Base-by-base conservation (phyloP, 2,329 filamentous ascomycete species). In the Onygenales sp. region DNA sequence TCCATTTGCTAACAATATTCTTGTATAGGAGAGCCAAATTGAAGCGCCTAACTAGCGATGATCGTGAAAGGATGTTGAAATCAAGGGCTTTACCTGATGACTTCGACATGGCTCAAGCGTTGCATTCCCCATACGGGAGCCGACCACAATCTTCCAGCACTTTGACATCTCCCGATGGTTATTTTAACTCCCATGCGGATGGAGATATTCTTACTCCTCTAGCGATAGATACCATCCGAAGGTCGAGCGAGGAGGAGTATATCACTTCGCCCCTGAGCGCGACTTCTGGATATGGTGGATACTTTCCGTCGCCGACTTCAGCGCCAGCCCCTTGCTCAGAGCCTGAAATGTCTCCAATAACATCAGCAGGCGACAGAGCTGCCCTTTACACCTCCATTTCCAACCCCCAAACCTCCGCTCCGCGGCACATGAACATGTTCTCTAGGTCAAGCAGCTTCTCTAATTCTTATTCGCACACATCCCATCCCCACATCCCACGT, bases 51-150 rank as follows among this genome's bases (percentile, higher is more conserved):
- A 81, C 78, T 50, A 79, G 74, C 58, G 80, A 83, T 59, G 80
- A 83, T 61, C 78, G 79, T 51, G 80, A 83, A 61, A 73, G 79
- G 40, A 79, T 83, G 74, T 74, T 82, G 67, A 77, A 78, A 63
- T 82, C 80, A 36, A 70, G 80, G 65, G 79, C 78, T 8, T 66
- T 83, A 36, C 80, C 80, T 9, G 79, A 81, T 52, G 74, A 80
- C 61, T 83, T 83, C 59, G 79, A 83, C 62, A 81, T 80, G 62
- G 75, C 76, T 39, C 77, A 80, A 63, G 78, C 80, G 42, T 65
- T 82, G n/a, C 77, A 81, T 54, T 77, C 77, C 39, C 76, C 76
- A 0, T 80, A 78, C 56, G 73, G 71, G 46, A 72, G 66, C 53
- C 60, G 67, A 62, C 14, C 66, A 70, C 51, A 54, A 10, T 69